phyloP scores from a whole-genome alignment of 2,329 filamentous ascomycete species.

The Elsinoe ampelina region DNA sequence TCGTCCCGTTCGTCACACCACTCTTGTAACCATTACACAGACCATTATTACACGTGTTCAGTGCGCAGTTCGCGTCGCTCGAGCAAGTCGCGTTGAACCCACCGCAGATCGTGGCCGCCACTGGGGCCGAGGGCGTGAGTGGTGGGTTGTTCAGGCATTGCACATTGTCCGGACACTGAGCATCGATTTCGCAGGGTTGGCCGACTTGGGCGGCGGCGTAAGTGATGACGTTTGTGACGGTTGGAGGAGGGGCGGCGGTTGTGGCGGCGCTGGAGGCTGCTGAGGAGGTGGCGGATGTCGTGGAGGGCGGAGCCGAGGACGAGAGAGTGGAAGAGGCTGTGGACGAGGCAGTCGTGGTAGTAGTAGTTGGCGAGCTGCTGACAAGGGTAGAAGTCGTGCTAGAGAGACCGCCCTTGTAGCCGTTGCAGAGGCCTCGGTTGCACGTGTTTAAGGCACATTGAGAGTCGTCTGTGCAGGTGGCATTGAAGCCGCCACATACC shows the following conservation, averaged over 20 bases:
- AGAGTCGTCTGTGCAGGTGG: slow-evolving; percentile 18
- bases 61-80: slow-evolving; percentile 19
- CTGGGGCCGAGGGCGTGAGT: neutral
- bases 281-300: neutral
- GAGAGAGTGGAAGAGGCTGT: too few relatives aligned
- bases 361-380: too few relatives aligned
- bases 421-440: slow-evolving; percentile 20
- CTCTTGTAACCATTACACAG: slow-evolving; percentile 20
- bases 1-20: neutral
- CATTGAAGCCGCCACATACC: slow-evolving; percentile 21
- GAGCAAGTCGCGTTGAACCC: slow-evolving; percentile 22
- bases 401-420: slow-evolving; percentile 14
- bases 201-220: neutral
- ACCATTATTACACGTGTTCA: slow-evolving; percentile 21
- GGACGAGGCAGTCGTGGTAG: too few relatives aligned
- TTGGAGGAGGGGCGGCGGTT: neutral
- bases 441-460: slow-evolving; percentile 22
- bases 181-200: neutral
- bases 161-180: slow-evolving; percentile 12
- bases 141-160: slow-evolving; percentile 18
- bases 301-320: too few relatives aligned
- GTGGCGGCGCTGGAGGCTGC: neutral
- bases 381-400: too few relatives aligned
- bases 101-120: slow-evolving; percentile 18
- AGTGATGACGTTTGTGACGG: neutral